These are phyloP conservation scores for Scheffersomyces lignicola DNA, from an alignment of 1,139 yeast genomes.

Conservation along the genomic window DNA sequence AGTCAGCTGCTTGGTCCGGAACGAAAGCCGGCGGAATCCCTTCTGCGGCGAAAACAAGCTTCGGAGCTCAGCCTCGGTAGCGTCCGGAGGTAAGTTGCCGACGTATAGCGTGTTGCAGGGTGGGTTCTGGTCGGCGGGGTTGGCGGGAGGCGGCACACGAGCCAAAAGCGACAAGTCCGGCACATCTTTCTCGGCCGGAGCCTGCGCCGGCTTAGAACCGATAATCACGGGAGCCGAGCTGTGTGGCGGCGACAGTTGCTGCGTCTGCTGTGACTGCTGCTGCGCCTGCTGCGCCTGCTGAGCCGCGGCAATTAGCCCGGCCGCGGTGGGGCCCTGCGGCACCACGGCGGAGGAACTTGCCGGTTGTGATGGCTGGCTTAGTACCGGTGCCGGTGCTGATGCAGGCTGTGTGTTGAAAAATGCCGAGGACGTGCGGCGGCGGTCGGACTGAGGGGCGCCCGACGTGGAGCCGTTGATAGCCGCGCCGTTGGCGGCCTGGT, in stretches of 20 bases:
- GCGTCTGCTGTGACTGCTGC: slow-evolving; percentile 8
- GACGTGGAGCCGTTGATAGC: not conserved
- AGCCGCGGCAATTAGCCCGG: slow-evolving; percentile 11
- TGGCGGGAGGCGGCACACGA: slow-evolving; percentile 91
- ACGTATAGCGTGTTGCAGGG: slow-evolving; percentile 97
- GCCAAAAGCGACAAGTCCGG: slow-evolving; percentile 74
- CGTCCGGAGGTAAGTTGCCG: slow-evolving; percentile 96
- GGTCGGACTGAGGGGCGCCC: slow-evolving; percentile 9
- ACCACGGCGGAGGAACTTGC: slow-evolving; percentile 6
- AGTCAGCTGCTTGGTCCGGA: slow-evolving; percentile 69
- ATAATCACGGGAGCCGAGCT: slow-evolving; percentile 5
- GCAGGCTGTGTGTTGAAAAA: slow-evolving; percentile 24
- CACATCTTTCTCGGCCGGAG: slow-evolving; percentile 37
- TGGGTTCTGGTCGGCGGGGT: slow-evolving; percentile 98
- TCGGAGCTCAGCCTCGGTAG: slow-evolving; percentile 89
- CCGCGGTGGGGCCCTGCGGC: slow-evolving; percentile 13
- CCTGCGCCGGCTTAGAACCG: slow-evolving; percentile 4
- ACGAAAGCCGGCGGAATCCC: slow-evolving; percentile 89
- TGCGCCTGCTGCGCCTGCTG: slow-evolving; percentile 12
- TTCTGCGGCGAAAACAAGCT: slow-evolving; percentile 84
- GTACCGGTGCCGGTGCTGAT: slow-evolving; percentile 7
- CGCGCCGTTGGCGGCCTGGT: slow-evolving; percentile 5
- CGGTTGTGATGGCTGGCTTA: slow-evolving; percentile 7
- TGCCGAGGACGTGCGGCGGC: slow-evolving; percentile 34
- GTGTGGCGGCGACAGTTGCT: slow-evolving; percentile 3